Evolutionary conservation across 768 basidiomycete species (phyloP).

Genomic region (Lenzites betulinus): DNA sequence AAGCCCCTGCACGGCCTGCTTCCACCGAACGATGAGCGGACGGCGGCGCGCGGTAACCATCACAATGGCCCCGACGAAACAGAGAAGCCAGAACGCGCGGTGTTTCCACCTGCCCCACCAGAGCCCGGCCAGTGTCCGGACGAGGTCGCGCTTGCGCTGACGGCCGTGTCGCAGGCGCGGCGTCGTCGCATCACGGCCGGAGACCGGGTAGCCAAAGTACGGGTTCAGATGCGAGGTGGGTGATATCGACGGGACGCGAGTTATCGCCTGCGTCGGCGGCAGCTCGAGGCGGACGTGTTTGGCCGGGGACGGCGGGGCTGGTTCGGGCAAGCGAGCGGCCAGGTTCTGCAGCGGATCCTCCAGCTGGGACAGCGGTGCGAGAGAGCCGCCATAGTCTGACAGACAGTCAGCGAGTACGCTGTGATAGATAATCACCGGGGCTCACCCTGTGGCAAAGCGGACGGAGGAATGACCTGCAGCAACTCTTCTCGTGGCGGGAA

Average conservation of each 20-base stretch:
- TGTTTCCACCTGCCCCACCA: conserved; percentile 69
- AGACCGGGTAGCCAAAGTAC: conserved; percentile 72
- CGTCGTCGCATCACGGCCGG: conserved; percentile 35
- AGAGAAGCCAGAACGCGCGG: conserved; percentile 26
- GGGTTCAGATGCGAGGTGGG: conserved; percentile 68
- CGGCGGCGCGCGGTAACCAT: conserved; percentile 17
- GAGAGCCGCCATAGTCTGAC: conserved; percentile 68
- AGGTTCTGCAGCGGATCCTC: conserved; percentile 47
- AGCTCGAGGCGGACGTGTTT: conserved; percentile 21
- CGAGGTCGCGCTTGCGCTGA: conserved; percentile 67
- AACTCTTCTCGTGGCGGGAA: conserved; percentile 63
- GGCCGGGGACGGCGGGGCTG: background rate
- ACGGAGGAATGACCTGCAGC: conserved; percentile 52
- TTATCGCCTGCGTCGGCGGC: conserved; percentile 1
- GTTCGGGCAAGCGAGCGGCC: background rate
- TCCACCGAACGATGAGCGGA: conserved; percentile 9
- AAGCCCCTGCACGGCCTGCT: background rate
- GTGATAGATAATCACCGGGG: conserved; percentile 15
- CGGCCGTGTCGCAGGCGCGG: conserved; percentile 59
- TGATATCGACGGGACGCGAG: conserved; percentile 35
- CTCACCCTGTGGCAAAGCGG: conserved; percentile 60
- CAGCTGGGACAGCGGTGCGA: conserved; percentile 52
- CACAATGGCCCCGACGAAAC: conserved; percentile 40
- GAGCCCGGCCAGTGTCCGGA: conserved; percentile 58
- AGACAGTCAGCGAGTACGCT: conserved; percentile 24